phyloP scores from a whole-genome alignment of 2,329 filamentous ascomycete species.

The Drechslerella stenobrocha region DNA sequence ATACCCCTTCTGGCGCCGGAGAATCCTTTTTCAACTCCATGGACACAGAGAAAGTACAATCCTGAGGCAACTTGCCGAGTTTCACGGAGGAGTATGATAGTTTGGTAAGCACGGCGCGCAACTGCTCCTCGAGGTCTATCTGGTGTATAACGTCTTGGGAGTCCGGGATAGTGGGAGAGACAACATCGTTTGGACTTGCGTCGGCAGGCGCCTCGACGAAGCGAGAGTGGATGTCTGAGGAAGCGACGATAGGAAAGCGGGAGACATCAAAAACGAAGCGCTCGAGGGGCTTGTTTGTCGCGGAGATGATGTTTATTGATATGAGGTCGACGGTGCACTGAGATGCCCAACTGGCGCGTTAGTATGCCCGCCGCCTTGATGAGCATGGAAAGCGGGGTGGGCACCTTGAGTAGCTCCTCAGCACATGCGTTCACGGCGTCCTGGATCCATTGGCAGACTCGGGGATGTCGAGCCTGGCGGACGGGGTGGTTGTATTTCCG shows the following conservation, averaged over 20 bases:
- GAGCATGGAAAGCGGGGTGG: conserved; percentile 33
- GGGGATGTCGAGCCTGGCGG: conserved; percentile 81
- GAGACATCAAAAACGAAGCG: conserved; percentile 66
- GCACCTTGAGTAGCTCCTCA: conserved; percentile 66
- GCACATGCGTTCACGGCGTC: conserved; percentile 75
- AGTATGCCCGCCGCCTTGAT: background rate
- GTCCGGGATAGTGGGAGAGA: conserved; percentile 30
- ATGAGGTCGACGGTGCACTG: conserved; percentile 55
- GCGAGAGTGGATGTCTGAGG: conserved; percentile 55
- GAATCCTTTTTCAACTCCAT: conserved; percentile 70
- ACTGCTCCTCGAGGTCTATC: conserved; percentile 69
- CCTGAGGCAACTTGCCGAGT: conserved; percentile 64
- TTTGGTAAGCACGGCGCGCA: conserved; percentile 68
- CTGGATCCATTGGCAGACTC: conserved; percentile 81
- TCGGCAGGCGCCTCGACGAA: conserved; percentile 53
- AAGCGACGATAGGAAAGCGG: conserved; percentile 59
- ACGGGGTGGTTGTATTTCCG: conserved; percentile 82
- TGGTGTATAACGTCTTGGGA: conserved; percentile 58
- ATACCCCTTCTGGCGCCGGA: conserved; percentile 64
- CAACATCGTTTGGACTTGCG: conserved; percentile 16
- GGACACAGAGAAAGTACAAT: conserved; percentile 75
- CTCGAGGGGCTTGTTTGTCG: conserved; percentile 58
- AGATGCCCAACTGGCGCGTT: conserved; percentile 4
- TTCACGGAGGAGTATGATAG: conserved; percentile 65
- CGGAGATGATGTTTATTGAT: conserved; percentile 55